Conservation (phyloP, 345 rosid genomes). For the Eucalyptus polyanthemos region DNA sequence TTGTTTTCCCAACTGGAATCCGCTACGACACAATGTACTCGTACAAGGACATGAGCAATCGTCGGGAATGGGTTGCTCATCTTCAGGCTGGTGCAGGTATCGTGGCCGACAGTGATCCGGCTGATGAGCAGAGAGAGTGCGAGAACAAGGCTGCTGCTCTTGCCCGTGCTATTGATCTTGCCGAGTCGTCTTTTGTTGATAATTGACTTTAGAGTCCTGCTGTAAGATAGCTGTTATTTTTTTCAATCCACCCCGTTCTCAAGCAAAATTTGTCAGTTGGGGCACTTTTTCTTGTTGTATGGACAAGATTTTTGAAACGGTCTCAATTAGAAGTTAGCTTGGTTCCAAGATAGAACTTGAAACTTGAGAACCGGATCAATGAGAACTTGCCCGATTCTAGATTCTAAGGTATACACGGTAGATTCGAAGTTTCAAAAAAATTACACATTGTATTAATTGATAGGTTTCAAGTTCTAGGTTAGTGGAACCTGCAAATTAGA, state of each 20-base stretch:
- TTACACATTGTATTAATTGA: too few species aligned
- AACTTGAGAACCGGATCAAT: too few species aligned
- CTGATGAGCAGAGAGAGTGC: constrained; percentile 86
- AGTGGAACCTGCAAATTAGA: too few species aligned
- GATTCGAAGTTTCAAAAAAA: too few species aligned
- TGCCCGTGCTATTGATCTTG: constrained; percentile 87
- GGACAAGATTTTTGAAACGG: not conserved
- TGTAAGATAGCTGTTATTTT: not conserved
- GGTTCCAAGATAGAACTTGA: not conserved
- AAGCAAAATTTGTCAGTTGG: not conserved
- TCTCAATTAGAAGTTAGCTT: not conserved
- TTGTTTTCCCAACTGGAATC: constrained; percentile 60
- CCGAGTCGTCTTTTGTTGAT: constrained; percentile 73
- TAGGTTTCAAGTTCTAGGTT: too few species aligned
- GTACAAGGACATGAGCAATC: constrained; percentile 48
- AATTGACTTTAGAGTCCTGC: not conserved
- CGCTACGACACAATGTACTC: constrained; percentile 76
- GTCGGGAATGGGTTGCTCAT: constrained; percentile 84
- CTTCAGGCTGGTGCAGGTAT: constrained; percentile 94
- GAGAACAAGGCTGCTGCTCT: constrained; percentile 94
- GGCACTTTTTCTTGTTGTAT: not conserved
- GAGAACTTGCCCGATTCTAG: too few species aligned
- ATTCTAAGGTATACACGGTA: too few species aligned
- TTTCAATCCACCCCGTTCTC: not conserved
- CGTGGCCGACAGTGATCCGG: constrained; percentile 87